Evolutionary conservation across 148 eudicot genomes (phyloP).

Genomic region (Drosera capensis): DNA sequence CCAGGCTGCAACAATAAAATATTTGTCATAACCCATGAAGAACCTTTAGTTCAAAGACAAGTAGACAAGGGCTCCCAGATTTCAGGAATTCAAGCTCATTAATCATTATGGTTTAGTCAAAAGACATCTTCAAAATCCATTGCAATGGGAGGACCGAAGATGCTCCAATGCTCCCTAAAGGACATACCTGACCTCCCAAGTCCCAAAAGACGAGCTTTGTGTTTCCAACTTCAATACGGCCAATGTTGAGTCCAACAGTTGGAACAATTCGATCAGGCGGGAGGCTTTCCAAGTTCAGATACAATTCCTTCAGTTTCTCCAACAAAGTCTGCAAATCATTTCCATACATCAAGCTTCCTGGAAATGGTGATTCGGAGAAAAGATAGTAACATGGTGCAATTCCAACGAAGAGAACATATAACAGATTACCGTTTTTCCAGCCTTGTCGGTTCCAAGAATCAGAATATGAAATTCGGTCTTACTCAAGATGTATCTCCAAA

Average conservation of each 20-base stretch:
- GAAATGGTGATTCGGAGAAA: too few relatives aligned
- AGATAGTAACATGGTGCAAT: too few relatives aligned
- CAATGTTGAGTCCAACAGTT: conserved; percentile 95
- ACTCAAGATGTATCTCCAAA: conserved; percentile 69
- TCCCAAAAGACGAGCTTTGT: conserved; percentile 96
- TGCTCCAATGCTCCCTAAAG: too few relatives aligned
- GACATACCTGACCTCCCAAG: conserved; percentile 93
- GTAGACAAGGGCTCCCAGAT: too few relatives aligned
- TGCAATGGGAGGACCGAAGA: too few relatives aligned
- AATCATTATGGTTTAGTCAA: too few relatives aligned
- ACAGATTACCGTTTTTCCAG: conserved; percentile 78
- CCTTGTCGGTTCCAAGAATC: conserved; percentile 90
- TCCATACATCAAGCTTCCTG: too few relatives aligned
- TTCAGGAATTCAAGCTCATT: too few relatives aligned
- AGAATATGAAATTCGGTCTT: conserved; percentile 89
- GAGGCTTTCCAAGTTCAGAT: conserved; percentile 77
- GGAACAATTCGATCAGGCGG: conserved; percentile 97
- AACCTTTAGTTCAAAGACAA: too few relatives aligned
- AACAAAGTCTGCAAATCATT: conserved; percentile 65
- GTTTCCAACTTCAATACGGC: conserved; percentile 84
- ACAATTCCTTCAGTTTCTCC: conserved; percentile 83
- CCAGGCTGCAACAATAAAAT: conserved; percentile 47
- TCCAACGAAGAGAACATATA: not conserved
- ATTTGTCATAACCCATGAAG: too few relatives aligned
- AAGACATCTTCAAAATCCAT: too few relatives aligned